phyloP scores from a whole-genome alignment of 805 yeast genomes.

The Cyberlindnera japonica region DNA sequence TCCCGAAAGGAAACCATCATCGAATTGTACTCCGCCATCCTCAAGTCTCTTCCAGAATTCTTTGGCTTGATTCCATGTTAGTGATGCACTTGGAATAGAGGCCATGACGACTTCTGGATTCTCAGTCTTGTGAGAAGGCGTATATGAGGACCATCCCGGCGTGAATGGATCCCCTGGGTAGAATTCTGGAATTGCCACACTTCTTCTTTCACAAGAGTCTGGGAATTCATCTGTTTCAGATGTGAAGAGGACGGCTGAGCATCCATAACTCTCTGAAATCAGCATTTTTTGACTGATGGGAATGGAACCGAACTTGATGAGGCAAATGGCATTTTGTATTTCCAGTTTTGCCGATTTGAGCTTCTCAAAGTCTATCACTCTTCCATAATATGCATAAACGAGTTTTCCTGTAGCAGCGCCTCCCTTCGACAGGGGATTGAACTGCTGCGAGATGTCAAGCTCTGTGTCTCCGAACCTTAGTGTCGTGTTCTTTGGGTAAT shows the following conservation, averaged over 20 bases:
- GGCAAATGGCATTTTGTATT: slow-evolving; percentile 46
- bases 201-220: slow-evolving; percentile 32
- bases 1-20: slow-evolving; percentile 21
- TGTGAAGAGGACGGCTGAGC: slow-evolving; percentile 66
- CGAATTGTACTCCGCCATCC: slow-evolving; percentile 17
- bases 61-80: slow-evolving; percentile 69
- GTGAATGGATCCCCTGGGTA: slow-evolving; percentile 76
- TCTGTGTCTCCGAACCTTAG: slow-evolving; percentile 22
- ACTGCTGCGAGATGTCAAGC: slow-evolving; percentile 40
- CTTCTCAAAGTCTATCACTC: slow-evolving; percentile 45
- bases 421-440: slow-evolving; percentile 63
- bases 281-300: slow-evolving; percentile 49
- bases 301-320: slow-evolving; percentile 55
- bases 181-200: slow-evolving; percentile 55
- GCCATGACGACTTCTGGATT: slow-evolving; percentile 52
- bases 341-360: slow-evolving; percentile 38
- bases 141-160: slow-evolving; percentile 72
- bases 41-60: slow-evolving; percentile 31
- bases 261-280: slow-evolving; percentile 54
- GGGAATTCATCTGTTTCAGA: slow-evolving; percentile 33
- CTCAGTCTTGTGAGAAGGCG: slow-evolving; percentile 34
- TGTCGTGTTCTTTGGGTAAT: slow-evolving; percentile 52
- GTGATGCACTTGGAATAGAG: slow-evolving; percentile 70
- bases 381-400: slow-evolving; percentile 68
- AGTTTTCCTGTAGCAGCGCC: slow-evolving; percentile 53